Conservation (phyloP, 2,329 filamentous ascomycete species). For the Penicillium olsonii region DNA sequence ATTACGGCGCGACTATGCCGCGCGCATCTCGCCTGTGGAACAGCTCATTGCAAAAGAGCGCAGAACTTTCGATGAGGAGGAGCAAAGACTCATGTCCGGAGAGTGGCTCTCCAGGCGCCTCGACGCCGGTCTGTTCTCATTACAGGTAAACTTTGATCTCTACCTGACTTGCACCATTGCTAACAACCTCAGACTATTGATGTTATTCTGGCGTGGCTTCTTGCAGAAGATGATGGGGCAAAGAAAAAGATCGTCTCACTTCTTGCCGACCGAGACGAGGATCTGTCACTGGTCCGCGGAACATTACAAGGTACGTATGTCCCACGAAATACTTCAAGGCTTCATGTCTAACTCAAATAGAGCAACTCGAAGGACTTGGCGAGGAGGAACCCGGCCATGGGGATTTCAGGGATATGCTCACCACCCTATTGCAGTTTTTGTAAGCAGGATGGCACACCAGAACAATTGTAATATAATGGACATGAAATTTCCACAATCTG, state of each 20-base stretch:
- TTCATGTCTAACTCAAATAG: constrained; percentile 34
- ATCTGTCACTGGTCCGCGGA: constrained; percentile 61
- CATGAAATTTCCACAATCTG: neutral
- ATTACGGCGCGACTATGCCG: constrained; percentile 70
- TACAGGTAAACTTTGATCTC: constrained; percentile 58
- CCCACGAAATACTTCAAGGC: neutral
- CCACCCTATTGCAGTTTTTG: constrained; percentile 54
- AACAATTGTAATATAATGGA: constrained; percentile 2
- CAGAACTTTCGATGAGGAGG: constrained; percentile 56
- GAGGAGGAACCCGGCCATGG: constrained; percentile 56
- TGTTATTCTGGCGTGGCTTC: constrained; percentile 82
- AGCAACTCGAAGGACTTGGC: constrained; percentile 63
- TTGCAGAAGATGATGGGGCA: constrained; percentile 83
- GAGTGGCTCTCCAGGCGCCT: constrained; percentile 75
- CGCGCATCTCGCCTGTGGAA: constrained; percentile 64
- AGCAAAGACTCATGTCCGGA: constrained; percentile 62
- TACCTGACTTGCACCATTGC: constrained; percentile 7
- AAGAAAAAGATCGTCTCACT: constrained; percentile 63
- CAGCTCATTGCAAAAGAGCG: constrained; percentile 62
- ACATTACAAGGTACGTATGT: constrained; percentile 63
- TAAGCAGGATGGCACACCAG: constrained; percentile 9
- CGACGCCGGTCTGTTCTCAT: constrained; percentile 79
- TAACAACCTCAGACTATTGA: constrained; percentile 62
- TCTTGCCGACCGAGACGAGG: constrained; percentile 69
- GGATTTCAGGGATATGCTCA: constrained; percentile 65